These are phyloP conservation scores for Paramecium biaurelia DNA, from an alignment of 73 alveolate genomes.

Conservation along the genomic window DNA sequence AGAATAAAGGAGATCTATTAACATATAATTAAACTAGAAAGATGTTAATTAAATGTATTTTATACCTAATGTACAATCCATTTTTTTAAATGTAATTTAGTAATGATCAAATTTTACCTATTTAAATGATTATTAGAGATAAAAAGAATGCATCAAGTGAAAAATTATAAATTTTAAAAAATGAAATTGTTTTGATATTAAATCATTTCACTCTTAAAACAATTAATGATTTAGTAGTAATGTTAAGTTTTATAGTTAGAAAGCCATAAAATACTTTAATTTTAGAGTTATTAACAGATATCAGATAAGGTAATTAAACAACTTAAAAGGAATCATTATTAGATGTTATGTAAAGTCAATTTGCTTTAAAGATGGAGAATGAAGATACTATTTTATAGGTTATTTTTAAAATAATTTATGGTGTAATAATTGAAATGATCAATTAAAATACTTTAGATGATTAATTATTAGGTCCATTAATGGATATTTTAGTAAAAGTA, in stretches of 20 bases:
- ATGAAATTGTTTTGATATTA: background rate
- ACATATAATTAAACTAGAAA: background rate
- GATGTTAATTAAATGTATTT: background rate
- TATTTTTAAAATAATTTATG: background rate
- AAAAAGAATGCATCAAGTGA: background rate
- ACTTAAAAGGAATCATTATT: background rate
- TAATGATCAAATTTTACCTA: background rate
- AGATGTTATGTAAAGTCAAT: background rate
- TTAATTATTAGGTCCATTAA: background rate
- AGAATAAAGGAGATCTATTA: background rate
- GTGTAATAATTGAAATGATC: background rate
- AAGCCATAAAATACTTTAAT: background rate
- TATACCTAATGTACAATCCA: background rate
- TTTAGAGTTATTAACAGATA: constrained; percentile 16
- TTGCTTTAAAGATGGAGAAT: constrained; percentile 23
- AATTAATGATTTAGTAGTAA: background rate
- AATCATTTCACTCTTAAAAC: background rate
- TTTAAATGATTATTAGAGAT: background rate
- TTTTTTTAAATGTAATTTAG: background rate
- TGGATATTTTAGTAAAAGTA: constrained; percentile 9
- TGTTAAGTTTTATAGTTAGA: background rate
- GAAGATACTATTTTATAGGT: background rate
- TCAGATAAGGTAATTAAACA: background rate
- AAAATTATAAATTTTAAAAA: background rate
- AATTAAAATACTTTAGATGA: background rate